These are phyloP conservation scores for Mycena alexandri DNA, from an alignment of 768 basidiomycete species.

Conservation along the genomic window DNA sequence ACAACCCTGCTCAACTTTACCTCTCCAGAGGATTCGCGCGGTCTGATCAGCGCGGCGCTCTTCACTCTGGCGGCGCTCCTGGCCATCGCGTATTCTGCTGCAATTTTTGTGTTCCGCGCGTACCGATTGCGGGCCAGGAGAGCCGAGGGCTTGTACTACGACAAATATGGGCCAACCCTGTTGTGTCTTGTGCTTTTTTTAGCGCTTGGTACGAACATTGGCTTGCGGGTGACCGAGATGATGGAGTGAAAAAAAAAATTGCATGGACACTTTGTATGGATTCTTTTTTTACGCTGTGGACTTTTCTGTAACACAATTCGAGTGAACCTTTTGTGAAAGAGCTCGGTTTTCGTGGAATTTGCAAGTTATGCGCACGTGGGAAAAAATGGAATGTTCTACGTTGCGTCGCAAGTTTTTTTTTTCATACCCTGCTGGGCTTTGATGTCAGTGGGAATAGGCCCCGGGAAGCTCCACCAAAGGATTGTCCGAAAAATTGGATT, in stretches of 20 bases:
- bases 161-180: constrained; percentile 87
- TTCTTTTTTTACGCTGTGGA: too few relatives aligned
- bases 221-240: constrained; percentile 73
- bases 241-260: constrained; percentile 22
- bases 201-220: constrained; percentile 83
- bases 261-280: not conserved
- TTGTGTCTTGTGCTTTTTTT: constrained; percentile 77
- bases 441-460: too few relatives aligned
- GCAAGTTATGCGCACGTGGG: too few relatives aligned
- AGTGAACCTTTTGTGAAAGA: too few relatives aligned
- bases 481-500: too few relatives aligned
- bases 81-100: constrained; percentile 88
- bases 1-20: constrained; percentile 92
- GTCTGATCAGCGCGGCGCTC: constrained; percentile 86
- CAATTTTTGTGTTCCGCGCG: constrained; percentile 84
- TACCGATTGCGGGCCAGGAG: constrained; percentile 73
- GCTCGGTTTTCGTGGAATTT: too few relatives aligned
- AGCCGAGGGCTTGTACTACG: constrained; percentile 89
- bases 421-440: too few relatives aligned
- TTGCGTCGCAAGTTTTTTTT: too few relatives aligned
- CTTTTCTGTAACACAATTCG: too few relatives aligned
- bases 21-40: constrained; percentile 75
- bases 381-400: too few relatives aligned
- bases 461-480: too few relatives aligned
- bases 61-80: constrained; percentile 94